Conservation (phyloP, 176 grass and related monocot species). For the Carex cristatella region DNA sequence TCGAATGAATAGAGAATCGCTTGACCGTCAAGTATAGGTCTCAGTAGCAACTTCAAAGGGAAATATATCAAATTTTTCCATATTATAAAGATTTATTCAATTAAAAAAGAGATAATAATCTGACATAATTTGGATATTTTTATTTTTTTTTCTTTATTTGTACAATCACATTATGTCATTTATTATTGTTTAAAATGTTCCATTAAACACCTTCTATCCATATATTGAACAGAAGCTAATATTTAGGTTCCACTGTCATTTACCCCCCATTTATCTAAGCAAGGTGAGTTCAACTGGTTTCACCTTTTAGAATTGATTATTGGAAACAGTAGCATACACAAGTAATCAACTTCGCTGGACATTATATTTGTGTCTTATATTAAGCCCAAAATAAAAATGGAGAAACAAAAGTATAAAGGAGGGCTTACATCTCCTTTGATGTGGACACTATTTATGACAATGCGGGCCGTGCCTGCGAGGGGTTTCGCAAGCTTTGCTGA, state of each 20-base stretch:
- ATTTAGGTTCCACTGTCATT: not conserved
- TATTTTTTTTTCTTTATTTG: not conserved
- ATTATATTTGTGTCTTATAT: not conserved
- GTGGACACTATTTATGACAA: slow-evolving; percentile 88
- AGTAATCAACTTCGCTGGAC: not conserved
- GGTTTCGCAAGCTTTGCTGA: slow-evolving; percentile 73
- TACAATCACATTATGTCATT: not conserved
- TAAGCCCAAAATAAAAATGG: slow-evolving; percentile 16
- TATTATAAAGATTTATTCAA: slow-evolving; percentile 6
- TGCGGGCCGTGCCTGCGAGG: slow-evolving; percentile 60
- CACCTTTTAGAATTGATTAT: not conserved
- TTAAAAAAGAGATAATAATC: not conserved
- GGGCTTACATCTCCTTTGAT: slow-evolving; percentile 88
- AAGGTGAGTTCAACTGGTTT: not conserved
- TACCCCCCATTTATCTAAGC: not conserved
- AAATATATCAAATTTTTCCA: slow-evolving; percentile 13
- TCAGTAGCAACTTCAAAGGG: slow-evolving; percentile 60
- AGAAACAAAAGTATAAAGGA: slow-evolving; percentile 13
- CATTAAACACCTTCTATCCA: not conserved
- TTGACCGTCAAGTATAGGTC: slow-evolving; percentile 97
- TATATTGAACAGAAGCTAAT: not conserved
- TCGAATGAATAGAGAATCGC: slow-evolving; percentile 95
- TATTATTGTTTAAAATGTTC: not conserved
- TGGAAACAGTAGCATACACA: not conserved
- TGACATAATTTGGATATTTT: not conserved